phyloP scores from a whole-genome alignment of 139 green algal species.

The Coccomyxa sp. region DNA sequence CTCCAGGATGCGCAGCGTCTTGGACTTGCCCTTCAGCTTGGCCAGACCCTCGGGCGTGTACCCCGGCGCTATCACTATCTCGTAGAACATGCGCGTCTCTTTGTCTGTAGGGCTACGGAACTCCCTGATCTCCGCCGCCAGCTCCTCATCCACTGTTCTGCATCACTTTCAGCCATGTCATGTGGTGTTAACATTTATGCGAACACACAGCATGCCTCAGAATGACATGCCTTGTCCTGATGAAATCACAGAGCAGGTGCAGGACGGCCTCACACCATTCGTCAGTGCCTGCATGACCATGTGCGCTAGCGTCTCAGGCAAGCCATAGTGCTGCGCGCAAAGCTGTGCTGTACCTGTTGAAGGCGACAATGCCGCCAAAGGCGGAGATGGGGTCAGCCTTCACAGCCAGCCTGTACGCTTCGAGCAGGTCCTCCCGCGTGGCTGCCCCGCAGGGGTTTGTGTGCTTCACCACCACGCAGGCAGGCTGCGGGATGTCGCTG shows the following conservation, averaged over 20 bases:
- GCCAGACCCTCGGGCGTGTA: slow-evolving; percentile 93
- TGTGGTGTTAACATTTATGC: no score
- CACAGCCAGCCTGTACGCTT: slow-evolving; percentile 93
- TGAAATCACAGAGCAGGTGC: no score
- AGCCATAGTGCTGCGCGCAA: no score
- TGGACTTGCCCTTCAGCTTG: slow-evolving; percentile 95
- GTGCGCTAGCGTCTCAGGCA: no score
- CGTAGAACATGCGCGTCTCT: slow-evolving; percentile 99
- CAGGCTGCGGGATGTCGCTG: slow-evolving; percentile 75
- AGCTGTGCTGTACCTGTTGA: slow-evolving; percentile 74
- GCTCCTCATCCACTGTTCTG: slow-evolving; percentile 65
- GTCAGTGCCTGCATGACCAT: no score
- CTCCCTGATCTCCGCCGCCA: slow-evolving; percentile 91
- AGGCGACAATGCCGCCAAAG: slow-evolving; percentile 99
- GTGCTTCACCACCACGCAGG: slow-evolving; percentile 99
- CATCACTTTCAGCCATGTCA: no score
- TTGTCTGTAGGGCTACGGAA: slow-evolving; percentile 88
- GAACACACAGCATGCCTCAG: no score
- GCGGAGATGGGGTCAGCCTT: slow-evolving; percentile 91
- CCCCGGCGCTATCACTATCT: slow-evolving; percentile 96
- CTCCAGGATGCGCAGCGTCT: slow-evolving; percentile 97
- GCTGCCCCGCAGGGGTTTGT: slow-evolving; percentile 98
- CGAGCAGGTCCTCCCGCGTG: slow-evolving; percentile 66
- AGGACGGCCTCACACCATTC: no score
- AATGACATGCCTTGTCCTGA: no score